These are phyloP conservation scores for Musa schizocarpa DNA, from an alignment of 176 grass and related monocot species.

Conservation along the genomic window DNA sequence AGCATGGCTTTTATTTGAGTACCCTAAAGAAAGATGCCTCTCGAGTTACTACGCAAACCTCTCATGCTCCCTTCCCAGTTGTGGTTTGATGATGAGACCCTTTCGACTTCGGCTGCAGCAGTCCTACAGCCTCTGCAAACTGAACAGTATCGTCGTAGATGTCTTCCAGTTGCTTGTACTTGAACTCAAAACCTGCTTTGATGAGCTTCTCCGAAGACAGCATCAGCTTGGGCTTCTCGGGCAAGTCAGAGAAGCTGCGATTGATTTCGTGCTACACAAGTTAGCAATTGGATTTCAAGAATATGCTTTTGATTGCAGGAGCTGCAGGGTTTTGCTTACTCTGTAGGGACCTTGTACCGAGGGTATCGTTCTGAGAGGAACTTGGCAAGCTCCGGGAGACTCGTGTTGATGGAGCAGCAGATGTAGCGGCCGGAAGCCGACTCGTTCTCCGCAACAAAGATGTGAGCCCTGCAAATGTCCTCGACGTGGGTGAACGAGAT, in stretches of 20 bases:
- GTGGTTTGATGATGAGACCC: not conserved
- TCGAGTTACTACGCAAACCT: no score
- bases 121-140: constrained; percentile 37
- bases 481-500: constrained; percentile 41
- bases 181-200: constrained; percentile 47
- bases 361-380: constrained; percentile 44
- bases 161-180: constrained; percentile 31
- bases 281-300: no score
- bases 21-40: no score
- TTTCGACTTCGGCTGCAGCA: not conserved
- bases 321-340: constrained; percentile 9
- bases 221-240: constrained; percentile 27
- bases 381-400: constrained; percentile 20
- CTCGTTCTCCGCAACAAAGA: constrained; percentile 50
- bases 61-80: no score
- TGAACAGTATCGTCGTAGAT: constrained; percentile 25
- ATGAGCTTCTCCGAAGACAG: constrained; percentile 40
- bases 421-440: constrained; percentile 37
- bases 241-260: constrained; percentile 32
- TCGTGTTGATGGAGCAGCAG: constrained; percentile 48
- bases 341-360: constrained; percentile 36
- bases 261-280: not conserved
- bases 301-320: not conserved
- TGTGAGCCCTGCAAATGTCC: constrained; percentile 47
- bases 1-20: no score